phyloP scores from a whole-genome alignment of 2,329 filamentous ascomycete species.

The Botryosphaeria agaves region DNA sequence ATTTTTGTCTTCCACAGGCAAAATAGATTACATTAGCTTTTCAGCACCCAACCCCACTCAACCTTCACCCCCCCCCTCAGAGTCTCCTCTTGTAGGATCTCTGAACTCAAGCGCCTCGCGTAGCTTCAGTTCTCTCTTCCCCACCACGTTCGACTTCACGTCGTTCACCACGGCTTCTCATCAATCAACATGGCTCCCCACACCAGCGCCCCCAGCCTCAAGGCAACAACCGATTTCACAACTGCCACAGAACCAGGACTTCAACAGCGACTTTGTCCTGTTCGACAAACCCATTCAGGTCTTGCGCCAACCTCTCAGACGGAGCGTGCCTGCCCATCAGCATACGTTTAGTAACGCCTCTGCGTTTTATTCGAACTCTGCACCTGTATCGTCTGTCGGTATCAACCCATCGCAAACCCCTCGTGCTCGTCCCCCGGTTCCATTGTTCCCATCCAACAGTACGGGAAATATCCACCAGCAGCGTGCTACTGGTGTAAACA shows the following conservation, averaged over 20 bases:
- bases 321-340: slow-evolving; percentile 34
- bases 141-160: slow-evolving; percentile 45
- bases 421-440: slow-evolving; percentile 48
- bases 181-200: slow-evolving; percentile 63
- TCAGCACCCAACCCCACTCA: slow-evolving; percentile 6
- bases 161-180: slow-evolving; percentile 71
- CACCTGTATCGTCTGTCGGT: slow-evolving; percentile 40
- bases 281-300: slow-evolving; percentile 35
- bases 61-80: slow-evolving; percentile 7
- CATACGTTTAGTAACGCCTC: slow-evolving; percentile 39
- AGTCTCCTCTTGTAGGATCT: slow-evolving; percentile 19
- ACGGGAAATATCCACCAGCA: slow-evolving; percentile 33
- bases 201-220: slow-evolving; percentile 35
- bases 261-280: slow-evolving; percentile 58
- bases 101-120: slow-evolving; percentile 50
- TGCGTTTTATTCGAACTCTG: slow-evolving; percentile 52
- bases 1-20: slow-evolving; percentile 2
- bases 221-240: slow-evolving; percentile 29
- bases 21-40: slow-evolving; percentile 1
- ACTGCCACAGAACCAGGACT: slow-evolving; percentile 17
- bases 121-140: slow-evolving; percentile 38
- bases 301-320: slow-evolving; percentile 30
- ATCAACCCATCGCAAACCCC: slow-evolving; percentile 36
- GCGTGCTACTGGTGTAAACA: slow-evolving; percentile 13
- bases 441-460: slow-evolving; percentile 47